A percentile compares a stretch with the other conserved stretches of the same genome.
phyloP scores from a whole-genome alignment of 768 basidiomycete genomes.

The Termitomyces bulborhizus region DNA sequence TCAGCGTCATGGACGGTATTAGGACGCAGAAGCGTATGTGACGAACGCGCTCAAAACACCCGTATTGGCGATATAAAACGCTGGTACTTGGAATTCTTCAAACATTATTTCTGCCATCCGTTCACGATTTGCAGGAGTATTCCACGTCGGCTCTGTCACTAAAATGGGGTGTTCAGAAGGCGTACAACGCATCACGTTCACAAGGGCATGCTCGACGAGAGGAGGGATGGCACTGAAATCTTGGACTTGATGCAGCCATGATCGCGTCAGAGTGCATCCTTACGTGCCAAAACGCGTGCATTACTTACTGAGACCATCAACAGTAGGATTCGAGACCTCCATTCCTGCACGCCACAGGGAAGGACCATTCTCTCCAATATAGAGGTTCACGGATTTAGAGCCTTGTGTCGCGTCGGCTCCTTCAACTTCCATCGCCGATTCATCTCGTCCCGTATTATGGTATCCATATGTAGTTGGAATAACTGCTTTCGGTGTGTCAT shows the following conservation, averaged over 20 bases:
- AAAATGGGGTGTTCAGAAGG: conserved; percentile 87
- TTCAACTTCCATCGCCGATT: conserved; percentile 43
- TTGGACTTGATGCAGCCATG: conserved; percentile 35
- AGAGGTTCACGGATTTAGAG: conserved; percentile 53
- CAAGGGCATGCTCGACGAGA: conserved; percentile 69
- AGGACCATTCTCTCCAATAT: conserved; percentile 83
- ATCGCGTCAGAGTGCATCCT: background rate
- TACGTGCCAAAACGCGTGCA: background rate
- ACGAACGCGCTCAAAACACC: conserved; percentile 89
- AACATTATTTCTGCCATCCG: conserved; percentile 97
- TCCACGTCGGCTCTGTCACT: conserved; percentile 96
- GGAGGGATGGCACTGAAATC: conserved; percentile 74
- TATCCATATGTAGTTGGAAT: conserved; percentile 89
- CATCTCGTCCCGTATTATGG: conserved; percentile 44
- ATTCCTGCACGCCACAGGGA: conserved; percentile 88
- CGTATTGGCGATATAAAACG: conserved; percentile 94
- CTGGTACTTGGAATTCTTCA: conserved; percentile 91
- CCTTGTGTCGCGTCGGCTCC: conserved; percentile 25
- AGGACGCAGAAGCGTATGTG: background rate
- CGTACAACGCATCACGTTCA: conserved; percentile 69
- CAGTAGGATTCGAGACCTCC: conserved; percentile 79
- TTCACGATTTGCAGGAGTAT: conserved; percentile 87
- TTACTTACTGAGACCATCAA: conserved; percentile 76
- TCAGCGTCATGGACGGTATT: background rate
- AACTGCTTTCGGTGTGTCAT: conserved; percentile 91